Percentiles rank a stretch among this genome's conserved stretches.
Conservation (phyloP, 495 filamentous ascomycete genomes). For the Barbatosphaeria neglecta region DNA sequence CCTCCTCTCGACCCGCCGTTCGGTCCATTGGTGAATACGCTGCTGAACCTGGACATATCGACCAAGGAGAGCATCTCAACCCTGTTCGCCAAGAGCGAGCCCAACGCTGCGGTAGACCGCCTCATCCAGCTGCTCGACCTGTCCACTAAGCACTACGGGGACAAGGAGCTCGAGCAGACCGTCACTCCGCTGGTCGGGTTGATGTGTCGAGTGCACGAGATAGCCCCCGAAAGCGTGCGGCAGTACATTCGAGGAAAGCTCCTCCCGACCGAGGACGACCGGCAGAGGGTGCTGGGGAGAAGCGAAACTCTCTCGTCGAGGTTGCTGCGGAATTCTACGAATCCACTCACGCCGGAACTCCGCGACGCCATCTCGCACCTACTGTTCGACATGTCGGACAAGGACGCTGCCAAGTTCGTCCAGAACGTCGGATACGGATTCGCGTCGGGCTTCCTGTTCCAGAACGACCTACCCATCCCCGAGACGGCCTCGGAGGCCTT, state of each 20-base stretch:
- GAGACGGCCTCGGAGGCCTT: slow-evolving; percentile 49
- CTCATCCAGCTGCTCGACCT: slow-evolving; percentile 64
- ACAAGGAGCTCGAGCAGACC: slow-evolving; percentile 55
- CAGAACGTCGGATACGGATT: slow-evolving; percentile 84
- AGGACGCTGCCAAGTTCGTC: slow-evolving; percentile 59
- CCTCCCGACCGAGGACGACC: slow-evolving; percentile 67
- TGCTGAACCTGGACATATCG: slow-evolving; percentile 64
- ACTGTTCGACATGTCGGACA: slow-evolving; percentile 77
- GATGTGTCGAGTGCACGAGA: slow-evolving; percentile 57
- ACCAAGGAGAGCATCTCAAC: slow-evolving; percentile 22
- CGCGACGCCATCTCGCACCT: slow-evolving; percentile 66
- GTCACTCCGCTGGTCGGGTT: slow-evolving; percentile 61
- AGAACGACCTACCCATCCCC: slow-evolving; percentile 67
- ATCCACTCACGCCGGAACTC: slow-evolving; percentile 53
- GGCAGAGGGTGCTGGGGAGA: slow-evolving; percentile 66
- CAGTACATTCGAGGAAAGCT: slow-evolving; percentile 53
- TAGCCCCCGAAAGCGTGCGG: slow-evolving; percentile 54
- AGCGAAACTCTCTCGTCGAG: slow-evolving; percentile 63
- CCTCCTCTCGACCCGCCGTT: slow-evolving; percentile 31
- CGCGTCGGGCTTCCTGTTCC: slow-evolving; percentile 78
- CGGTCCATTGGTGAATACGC: slow-evolving; percentile 61
- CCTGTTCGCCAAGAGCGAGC: slow-evolving; percentile 57
- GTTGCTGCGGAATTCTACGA: slow-evolving; percentile 70
- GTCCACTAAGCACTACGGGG: slow-evolving; percentile 45
- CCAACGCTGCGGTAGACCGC: slow-evolving; percentile 50